Evolutionary conservation across 2,329 filamentous ascomycete genomes (phyloP), one percentile per base, ranked within the genome.

Genomic region (Alternaria sp.): DNA sequence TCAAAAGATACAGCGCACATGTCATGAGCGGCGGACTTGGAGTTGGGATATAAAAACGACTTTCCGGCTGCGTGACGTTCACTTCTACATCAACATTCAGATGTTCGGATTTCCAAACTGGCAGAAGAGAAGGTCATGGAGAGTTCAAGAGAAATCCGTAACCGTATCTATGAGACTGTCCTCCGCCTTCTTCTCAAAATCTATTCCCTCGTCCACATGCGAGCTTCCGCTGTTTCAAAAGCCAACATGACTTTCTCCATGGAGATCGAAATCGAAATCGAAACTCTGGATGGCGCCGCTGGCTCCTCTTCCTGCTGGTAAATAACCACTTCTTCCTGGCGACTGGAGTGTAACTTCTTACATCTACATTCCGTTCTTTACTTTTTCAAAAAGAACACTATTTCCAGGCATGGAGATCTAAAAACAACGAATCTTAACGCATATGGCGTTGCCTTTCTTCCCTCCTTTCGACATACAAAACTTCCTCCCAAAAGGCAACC

Each of bases 371-470:
- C 9, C 1, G 15, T 0, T 41, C 8, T 18, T 18, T 18, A 3
- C 0, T 41, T 3, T 0, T n/a, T 1, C 37, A 41, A 41, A 37
- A 37, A 1, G 5, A 14, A 2, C 30, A 15, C 0, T 7, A 4
- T 0, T 15, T 11, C 3, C 11, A 15, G 6, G 14, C 14, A 33
- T 37, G 30, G 30, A 37, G 2, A 37, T 37, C 21, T 21, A 21
- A 21, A n/a, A n/a, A n/a, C n/a, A n/a, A n/a, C n/a, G n/a, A n/a
- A n/a, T n/a, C n/a, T n/a, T n/a, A n/a, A n/a, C n/a, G n/a, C n/a
- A n/a, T n/a, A n/a, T 37, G 33, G 15, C 15, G 33, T 37, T 10
- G 33, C 14, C 4, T 37, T 9, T 2, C 14, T 37, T 37, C 7
- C 33, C 1, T 9, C 14, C 6, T 33, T 33, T 33, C 12, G 2